Evolutionary conservation across 495 filamentous ascomycete genomes (phyloP).

Genomic region (Usnea hakonensis): DNA sequence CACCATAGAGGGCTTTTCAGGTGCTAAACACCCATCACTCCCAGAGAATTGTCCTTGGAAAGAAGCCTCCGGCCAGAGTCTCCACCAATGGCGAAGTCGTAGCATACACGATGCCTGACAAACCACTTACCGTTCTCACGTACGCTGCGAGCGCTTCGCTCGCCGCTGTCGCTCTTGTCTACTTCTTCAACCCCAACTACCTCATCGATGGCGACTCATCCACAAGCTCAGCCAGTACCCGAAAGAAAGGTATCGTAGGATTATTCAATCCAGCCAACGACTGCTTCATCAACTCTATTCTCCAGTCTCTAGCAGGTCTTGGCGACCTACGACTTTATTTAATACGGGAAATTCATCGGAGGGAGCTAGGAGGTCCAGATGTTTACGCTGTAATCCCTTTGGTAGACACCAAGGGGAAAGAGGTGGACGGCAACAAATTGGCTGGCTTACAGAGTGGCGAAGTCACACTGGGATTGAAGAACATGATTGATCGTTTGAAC

Average conservation of each 20-base stretch:
- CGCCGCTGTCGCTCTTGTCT: conserved; percentile 90
- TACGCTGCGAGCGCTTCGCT: conserved; percentile 96
- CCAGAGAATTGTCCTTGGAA: not conserved
- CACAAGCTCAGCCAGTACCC: conserved; percentile 47
- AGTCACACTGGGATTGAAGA: conserved; percentile 84
- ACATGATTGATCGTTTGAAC: conserved; percentile 86
- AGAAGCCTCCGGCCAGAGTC: not conserved
- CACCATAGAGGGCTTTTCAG: not conserved
- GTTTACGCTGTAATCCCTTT: conserved; percentile 54
- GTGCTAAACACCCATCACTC: not conserved
- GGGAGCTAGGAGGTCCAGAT: conserved; percentile 63
- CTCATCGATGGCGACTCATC: conserved; percentile 75
- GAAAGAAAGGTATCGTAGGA: conserved; percentile 85
- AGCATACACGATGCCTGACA: conserved; percentile 66
- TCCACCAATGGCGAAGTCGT: conserved; percentile 15
- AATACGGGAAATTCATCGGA: conserved; percentile 78
- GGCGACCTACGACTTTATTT: conserved; percentile 83
- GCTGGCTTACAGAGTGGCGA: conserved; percentile 69
- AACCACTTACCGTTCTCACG: conserved; percentile 72
- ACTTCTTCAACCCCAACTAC: conserved; percentile 93
- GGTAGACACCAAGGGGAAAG: conserved; percentile 41
- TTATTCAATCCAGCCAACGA: conserved; percentile 90
- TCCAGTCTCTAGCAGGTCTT: conserved; percentile 93
- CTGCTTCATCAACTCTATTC: conserved; percentile 97
- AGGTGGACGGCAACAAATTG: conserved; percentile 55